Base-by-base conservation (phyloP, 768 basidiomycete species). In the Phlebiopsis flavidoalba region DNA sequence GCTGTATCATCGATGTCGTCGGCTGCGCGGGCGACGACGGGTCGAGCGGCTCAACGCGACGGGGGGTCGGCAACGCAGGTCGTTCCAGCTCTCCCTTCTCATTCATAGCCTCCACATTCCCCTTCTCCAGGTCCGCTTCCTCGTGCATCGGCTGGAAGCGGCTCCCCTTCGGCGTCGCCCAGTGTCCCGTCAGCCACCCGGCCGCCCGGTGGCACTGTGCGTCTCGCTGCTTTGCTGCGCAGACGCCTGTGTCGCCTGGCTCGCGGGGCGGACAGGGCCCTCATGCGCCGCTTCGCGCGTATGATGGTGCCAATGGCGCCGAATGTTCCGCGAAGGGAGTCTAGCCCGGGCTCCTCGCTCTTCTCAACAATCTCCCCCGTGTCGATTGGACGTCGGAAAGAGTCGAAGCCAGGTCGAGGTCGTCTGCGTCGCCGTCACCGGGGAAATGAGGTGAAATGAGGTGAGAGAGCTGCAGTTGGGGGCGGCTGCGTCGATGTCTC, bases 291-390 rank as follows among this genome's bases (percentile, higher is more conserved):
- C 48, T 66, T 66, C 0, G 87, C 86, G 12, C 87, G 82, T 58
- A 95, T 91, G 65, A 97, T 88, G 65, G 89, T 91, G 5, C 95
- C 94, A 22, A 96, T 79, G 0, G 93, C 81, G 6, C 94, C 93
- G 63, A 93, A 93, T 0, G 89, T 88, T 19, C 94, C 93, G 19
- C 95, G 84, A 1, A 97, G 78, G 0, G 95, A 83, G 63, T 93
- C 93, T 72, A 95, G 86, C 0, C 94, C 94, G 0, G 95, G 94
- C 67, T 96, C 91, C 71, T 95, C 93, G 15, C 84, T 61, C 62
- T 60, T 62, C 54, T 65, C 63, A 21, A 71, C 61, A 57, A 71
- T 69, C 14, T 64, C 62, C 24, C 63, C 24, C 63, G 64, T 24
- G 60, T 64, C 51, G 24, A 60, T 48, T 60, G 45, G 8, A 40